Evolutionary conservation across 371 early-diverging fungal species (phyloP).

Genomic region (Mucor plumbeus): DNA sequence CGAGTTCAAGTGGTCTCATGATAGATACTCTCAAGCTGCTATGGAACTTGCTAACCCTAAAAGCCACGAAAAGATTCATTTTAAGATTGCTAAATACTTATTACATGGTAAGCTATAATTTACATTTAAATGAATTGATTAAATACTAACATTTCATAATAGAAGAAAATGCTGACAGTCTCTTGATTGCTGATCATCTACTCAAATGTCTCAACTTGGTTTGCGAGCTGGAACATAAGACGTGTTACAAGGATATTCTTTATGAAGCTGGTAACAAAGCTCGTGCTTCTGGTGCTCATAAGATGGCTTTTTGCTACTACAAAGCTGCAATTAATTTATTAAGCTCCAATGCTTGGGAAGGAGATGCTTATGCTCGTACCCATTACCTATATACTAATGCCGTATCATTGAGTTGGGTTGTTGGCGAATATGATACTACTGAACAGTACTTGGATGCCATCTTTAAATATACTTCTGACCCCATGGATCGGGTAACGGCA

Average conservation of each 20-base stretch:
- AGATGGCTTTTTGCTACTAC: slow-evolving; percentile 42
- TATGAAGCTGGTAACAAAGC: slow-evolving; percentile 44
- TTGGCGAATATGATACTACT: slow-evolving; percentile 41
- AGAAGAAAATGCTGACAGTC: slow-evolving; percentile 35
- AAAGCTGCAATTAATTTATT: slow-evolving; percentile 38
- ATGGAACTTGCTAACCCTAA: slow-evolving; percentile 46
- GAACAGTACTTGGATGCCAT: slow-evolving; percentile 35
- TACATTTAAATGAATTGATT: not conserved
- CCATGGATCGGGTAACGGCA: slow-evolving; percentile 42
- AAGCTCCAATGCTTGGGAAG: slow-evolving; percentile 26
- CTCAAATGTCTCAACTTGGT: slow-evolving; percentile 40
- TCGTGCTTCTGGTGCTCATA: slow-evolving; percentile 47
- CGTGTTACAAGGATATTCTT: slow-evolving; percentile 31
- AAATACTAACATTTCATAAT: slow-evolving; percentile 2
- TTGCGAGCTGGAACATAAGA: slow-evolving; percentile 23
- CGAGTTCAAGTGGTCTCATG: slow-evolving; percentile 54
- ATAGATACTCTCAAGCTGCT: slow-evolving; percentile 55
- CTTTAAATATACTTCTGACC: slow-evolving; percentile 35
- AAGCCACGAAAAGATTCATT: slow-evolving; percentile 41
- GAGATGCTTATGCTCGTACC: slow-evolving; percentile 24
- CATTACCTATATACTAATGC: slow-evolving; percentile 40
- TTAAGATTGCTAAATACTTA: slow-evolving; percentile 42
- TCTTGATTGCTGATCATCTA: slow-evolving; percentile 48
- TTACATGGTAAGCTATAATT: slow-evolving; percentile 23
- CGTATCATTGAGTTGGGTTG: slow-evolving; percentile 45